Conservation (phyloP, 148 eudicot species). For the Fallopia convolvulus region DNA sequence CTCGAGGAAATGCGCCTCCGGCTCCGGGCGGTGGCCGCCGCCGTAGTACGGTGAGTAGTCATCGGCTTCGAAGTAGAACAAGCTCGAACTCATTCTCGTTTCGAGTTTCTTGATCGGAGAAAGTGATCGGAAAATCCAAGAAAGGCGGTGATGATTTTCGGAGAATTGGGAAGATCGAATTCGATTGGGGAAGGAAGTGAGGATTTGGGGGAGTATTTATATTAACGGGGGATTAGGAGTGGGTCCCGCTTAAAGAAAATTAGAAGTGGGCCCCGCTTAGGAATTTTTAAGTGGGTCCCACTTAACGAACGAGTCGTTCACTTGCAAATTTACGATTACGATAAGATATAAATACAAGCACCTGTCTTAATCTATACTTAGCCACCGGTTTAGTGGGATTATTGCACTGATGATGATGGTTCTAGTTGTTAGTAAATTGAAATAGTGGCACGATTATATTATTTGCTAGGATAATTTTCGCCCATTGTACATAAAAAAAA, state of each 20-base stretch:
- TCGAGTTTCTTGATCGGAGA: neutral
- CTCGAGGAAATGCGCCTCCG: neutral
- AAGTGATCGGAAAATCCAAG: neutral
- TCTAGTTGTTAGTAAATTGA: neutral
- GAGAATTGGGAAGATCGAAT: neutral
- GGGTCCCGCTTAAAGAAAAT: neutral
- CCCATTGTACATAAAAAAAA: too few species aligned
- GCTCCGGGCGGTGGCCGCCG: neutral
- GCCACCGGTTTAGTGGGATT: constrained; percentile 3
- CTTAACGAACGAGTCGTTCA: constrained; percentile 3
- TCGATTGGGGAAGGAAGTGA: neutral
- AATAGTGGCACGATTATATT: neutral
- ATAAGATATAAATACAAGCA: constrained; percentile 1
- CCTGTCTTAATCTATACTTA: neutral
- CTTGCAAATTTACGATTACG: neutral
- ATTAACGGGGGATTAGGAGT: neutral
- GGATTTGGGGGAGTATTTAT: neutral
- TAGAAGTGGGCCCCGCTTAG: neutral
- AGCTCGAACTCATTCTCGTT: neutral
- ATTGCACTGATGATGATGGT: neutral
- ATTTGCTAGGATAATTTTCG: neutral
- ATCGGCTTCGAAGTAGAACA: constrained; percentile 8
- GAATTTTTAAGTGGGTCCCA: neutral
- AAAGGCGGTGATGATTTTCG: neutral
- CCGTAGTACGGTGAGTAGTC: neutral